Evolutionary conservation across 83 land plant genomes (phyloP).

Genomic region (Diphasiastrum complanatum): DNA sequence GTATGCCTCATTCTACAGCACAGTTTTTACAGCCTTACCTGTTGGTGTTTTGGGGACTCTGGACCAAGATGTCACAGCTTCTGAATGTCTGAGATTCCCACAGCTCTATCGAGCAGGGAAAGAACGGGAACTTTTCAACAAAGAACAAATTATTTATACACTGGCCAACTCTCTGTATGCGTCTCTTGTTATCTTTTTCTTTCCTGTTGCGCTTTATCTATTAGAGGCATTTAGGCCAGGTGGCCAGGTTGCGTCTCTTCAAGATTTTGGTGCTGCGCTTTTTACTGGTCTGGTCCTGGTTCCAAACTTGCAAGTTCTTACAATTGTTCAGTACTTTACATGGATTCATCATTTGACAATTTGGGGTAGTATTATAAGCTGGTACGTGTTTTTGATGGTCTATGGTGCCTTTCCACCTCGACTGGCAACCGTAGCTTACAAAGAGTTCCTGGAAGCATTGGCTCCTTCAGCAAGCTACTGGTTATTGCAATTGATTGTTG

Average conservation of each 20-base stretch:
- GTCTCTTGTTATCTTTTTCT: too few species aligned
- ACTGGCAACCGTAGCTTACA: background rate
- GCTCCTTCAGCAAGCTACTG: too few species aligned
- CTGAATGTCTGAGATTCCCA: constrained; percentile 7
- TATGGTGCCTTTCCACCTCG: constrained; percentile 2
- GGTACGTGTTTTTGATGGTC: constrained; percentile 5
- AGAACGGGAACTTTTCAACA: background rate
- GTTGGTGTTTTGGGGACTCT: constrained; percentile 1
- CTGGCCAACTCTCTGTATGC: background rate
- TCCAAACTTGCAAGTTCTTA: background rate
- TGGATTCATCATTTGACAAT: constrained; percentile 3
- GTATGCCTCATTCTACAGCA: constrained; percentile 16
- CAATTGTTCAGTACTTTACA: constrained; percentile 5
- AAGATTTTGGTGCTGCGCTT: constrained; percentile 11
- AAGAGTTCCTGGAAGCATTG: constrained; percentile 9
- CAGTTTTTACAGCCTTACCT: constrained; percentile 10
- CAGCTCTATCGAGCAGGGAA: constrained; percentile 4
- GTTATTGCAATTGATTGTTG: constrained; percentile 1
- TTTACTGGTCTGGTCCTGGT: constrained; percentile 10
- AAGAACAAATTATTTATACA: background rate
- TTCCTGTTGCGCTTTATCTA: constrained; percentile 1
- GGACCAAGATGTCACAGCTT: constrained; percentile 11
- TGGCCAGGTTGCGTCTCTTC: constrained; percentile 6
- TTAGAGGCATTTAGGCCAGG: background rate
- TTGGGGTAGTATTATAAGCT: constrained; percentile 4